Percentiles rank a stretch among this genome's conserved stretches.
Conservation (phyloP, 2,329 filamentous ascomycete species). For the Pseudogymnoascus sp. region DNA sequence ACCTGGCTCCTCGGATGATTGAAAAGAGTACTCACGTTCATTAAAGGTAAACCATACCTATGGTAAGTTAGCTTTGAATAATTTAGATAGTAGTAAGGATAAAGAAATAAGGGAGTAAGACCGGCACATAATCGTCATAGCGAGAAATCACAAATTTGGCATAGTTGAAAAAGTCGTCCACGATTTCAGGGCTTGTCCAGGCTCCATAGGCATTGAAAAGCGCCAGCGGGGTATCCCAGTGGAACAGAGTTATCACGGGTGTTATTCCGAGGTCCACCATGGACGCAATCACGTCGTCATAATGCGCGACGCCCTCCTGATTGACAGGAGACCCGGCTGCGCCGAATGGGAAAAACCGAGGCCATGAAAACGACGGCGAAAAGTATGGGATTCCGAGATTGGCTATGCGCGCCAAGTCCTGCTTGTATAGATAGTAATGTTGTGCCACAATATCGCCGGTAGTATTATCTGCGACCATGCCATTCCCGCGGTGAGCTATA, state of each 20-base stretch:
- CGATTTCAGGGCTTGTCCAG: conserved; percentile 27
- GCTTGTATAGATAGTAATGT: conserved; percentile 38
- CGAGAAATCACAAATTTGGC: conserved; percentile 32
- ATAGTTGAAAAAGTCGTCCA: conserved; percentile 32
- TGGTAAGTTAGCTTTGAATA: too few species aligned
- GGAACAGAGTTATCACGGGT: conserved; percentile 12
- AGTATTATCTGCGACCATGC: conserved; percentile 34
- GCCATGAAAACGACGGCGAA: conserved; percentile 29
- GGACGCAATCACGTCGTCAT: conserved; percentile 12
- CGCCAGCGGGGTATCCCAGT: conserved; percentile 26
- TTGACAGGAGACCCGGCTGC: conserved; percentile 13
- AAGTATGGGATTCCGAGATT: conserved; percentile 21
- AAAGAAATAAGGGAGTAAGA: conserved; percentile 17
- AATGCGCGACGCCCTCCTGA: conserved; percentile 13
- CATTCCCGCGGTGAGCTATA: conserved; percentile 34
- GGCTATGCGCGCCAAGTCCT: conserved; percentile 33
- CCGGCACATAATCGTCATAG: conserved; percentile 31
- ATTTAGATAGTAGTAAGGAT: too few species aligned
- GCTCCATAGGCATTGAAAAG: conserved; percentile 34
- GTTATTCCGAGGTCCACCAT: conserved; percentile 10
- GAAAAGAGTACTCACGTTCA: conserved; percentile 27
- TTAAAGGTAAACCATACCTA: conserved; percentile 32
- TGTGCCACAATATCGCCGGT: conserved; percentile 35
- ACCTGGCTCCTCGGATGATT: not conserved
- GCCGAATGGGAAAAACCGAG: conserved; percentile 13